Conservation (phyloP, 352 stramenopile species). For the Hyaloperonospora arabidopsidis region DNA sequence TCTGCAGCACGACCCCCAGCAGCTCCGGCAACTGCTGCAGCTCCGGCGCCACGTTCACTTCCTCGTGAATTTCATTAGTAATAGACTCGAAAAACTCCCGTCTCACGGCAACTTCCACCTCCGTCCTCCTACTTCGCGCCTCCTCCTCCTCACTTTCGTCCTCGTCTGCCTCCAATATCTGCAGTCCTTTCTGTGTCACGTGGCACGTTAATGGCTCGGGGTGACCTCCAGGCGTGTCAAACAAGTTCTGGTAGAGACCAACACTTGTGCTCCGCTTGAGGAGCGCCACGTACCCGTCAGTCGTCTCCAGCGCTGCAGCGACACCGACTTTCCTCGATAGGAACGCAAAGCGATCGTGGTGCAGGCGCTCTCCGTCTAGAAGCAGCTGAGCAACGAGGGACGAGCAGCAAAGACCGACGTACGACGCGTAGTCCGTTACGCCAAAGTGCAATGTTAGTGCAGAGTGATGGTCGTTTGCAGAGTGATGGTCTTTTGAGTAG, state of each 20-base stretch:
- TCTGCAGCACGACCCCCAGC: slow-evolving; percentile 65
- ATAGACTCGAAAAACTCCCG: slow-evolving; percentile 68
- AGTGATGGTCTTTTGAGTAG: neutral
- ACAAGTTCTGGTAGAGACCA: slow-evolving; percentile 64
- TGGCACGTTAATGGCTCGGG: slow-evolving; percentile 49
- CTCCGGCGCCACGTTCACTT: slow-evolving; percentile 53
- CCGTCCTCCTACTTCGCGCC: too few species aligned
- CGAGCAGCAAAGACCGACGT: slow-evolving; percentile 67
- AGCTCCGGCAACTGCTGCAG: slow-evolving; percentile 44
- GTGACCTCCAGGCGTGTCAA: slow-evolving; percentile 73
- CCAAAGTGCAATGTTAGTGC: slow-evolving; percentile 35
- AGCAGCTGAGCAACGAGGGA: slow-evolving; percentile 30
- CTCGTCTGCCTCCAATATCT: slow-evolving; percentile 20
- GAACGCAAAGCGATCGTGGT: slow-evolving; percentile 38
- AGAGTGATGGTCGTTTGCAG: neutral
- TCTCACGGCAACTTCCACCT: slow-evolving; percentile 27
- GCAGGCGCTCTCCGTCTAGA: slow-evolving; percentile 21
- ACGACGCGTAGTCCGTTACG: slow-evolving; percentile 69
- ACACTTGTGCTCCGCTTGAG: slow-evolving; percentile 58
- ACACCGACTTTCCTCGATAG: slow-evolving; percentile 78
- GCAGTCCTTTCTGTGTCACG: slow-evolving; percentile 27
- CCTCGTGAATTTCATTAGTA: slow-evolving; percentile 63
- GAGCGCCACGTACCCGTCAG: slow-evolving; percentile 50
- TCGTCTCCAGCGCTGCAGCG: slow-evolving; percentile 57
- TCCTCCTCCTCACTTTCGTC: slow-evolving; percentile 2